Evolutionary conservation across 1,139 yeast species (phyloP), one percentile per base, ranked within the genome.

Genomic region (Kazachstania sp.): DNA sequence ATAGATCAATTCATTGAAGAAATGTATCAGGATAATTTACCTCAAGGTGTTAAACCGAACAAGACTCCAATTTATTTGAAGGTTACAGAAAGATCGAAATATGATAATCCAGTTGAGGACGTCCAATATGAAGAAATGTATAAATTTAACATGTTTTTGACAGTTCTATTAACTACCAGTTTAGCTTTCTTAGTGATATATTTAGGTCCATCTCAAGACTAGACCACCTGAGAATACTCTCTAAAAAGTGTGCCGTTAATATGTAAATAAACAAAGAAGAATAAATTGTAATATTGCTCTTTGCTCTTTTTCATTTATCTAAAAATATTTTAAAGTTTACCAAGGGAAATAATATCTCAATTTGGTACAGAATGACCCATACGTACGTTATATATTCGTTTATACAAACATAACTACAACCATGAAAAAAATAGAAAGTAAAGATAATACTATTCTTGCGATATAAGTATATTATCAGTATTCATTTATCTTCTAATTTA

Each of bases 1-100:
- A 78, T 88, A 55, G 95, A 86, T 61, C 94, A 84, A 67, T 83
- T 79, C 65, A 82, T 90, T 60, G 95, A 90, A 63, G 71, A 73
- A 47, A 73, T 83, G 75, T 79, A 79, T 62, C 92, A 90, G 53
- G 67, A 70, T 40, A 70, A 75, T 51, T 55, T 74, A 45, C 81
- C 80, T 47, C 46, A 51, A 8, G 75, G 75, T 34, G 69, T 70
- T 38, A 59, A 61, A 31, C 75, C 76, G 43, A 62, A 60, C 50
- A 58, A 68, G 51, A 72, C 77, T 7, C 60, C 54, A 39, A 53
- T 67, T 15, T 71, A 67, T 48, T 47, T 61, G 41, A 70, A 70
- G 52, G 73, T 75, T 2, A 49, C 55, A 20, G 60, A 64, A 41
- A 67, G 72, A 55, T 49, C 63, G 36, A 49, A 53, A 32, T 53